Conservation (phyloP, 495 filamentous ascomycete genomes). For the Hypoxylon intermedium region DNA sequence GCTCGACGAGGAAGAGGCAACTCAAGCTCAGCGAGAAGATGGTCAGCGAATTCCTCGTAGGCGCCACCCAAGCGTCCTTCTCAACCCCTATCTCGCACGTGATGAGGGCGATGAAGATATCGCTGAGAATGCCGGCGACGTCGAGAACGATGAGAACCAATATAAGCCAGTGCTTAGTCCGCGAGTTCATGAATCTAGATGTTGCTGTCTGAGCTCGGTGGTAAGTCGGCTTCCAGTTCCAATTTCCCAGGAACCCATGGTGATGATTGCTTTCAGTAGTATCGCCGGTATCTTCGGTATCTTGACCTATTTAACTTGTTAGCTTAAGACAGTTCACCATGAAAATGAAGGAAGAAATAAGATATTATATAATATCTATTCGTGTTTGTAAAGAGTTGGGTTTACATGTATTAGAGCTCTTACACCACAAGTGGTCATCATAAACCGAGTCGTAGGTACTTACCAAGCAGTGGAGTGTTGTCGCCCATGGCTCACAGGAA, state of each 20-base stretch:
- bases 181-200: slow-evolving; percentile 57
- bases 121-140: slow-evolving; percentile 30
- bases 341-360: no score
- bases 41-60: slow-evolving; percentile 50
- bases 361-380: no score
- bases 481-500: slow-evolving; percentile 9
- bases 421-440: slow-evolving; percentile 6
- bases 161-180: slow-evolving; percentile 56
- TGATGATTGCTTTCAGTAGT: slow-evolving; percentile 63
- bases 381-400: no score
- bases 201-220: slow-evolving; percentile 35
- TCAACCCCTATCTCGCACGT: slow-evolving; percentile 60
- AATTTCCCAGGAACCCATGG: not conserved
- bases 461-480: slow-evolving; percentile 23
- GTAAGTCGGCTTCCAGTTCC: slow-evolving; percentile 21
- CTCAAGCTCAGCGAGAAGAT: slow-evolving; percentile 61
- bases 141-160: slow-evolving; percentile 33
- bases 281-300: slow-evolving; percentile 63
- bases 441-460: slow-evolving; percentile 15
- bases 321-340: no score
- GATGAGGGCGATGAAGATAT: slow-evolving; percentile 65
- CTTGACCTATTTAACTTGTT: slow-evolving; percentile 56
- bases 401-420: slow-evolving; percentile 10
- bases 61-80: slow-evolving; percentile 45
- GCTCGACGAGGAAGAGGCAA: slow-evolving; percentile 66